A percentile compares a stretch with the other conserved stretches of the same genome.
phyloP scores from a whole-genome alignment of 176 grass and related monocot genomes.

The Rhipidocladum racemiflorum region DNA sequence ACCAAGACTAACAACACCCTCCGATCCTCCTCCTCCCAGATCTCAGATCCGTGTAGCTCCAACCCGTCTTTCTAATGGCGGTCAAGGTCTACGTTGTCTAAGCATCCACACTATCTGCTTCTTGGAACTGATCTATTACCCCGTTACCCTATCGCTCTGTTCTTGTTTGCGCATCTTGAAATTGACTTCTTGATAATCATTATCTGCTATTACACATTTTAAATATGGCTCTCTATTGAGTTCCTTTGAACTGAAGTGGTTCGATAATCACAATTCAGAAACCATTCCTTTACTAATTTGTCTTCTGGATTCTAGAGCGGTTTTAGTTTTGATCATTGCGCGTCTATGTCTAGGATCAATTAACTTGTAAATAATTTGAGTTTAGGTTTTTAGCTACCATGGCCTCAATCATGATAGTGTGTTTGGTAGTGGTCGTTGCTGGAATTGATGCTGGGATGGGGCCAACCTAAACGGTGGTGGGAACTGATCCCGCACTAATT shows the following conservation, averaged over 20 bases:
- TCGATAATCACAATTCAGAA: not conserved
- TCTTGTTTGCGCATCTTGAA: not conserved
- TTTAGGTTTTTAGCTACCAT: not conserved
- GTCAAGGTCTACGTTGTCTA: conserved; percentile 66
- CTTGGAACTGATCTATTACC: not conserved
- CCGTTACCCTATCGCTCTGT: not conserved
- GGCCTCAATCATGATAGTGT: not conserved
- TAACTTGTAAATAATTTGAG: not conserved
- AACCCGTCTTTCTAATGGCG: conserved; percentile 32
- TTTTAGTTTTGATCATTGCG: not conserved
- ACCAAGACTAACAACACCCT: not conserved
- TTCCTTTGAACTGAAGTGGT: not conserved
- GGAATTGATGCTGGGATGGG: not conserved
- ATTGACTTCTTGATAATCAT: not conserved
- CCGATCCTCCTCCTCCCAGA: conserved; percentile 7
- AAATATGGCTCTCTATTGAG: not conserved
- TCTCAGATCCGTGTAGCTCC: conserved; percentile 50
- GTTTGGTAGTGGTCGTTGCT: not conserved
- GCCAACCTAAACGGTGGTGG: not conserved
- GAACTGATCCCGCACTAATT: not conserved
- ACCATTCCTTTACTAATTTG: not conserved
- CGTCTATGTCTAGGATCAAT: conserved; percentile 10
- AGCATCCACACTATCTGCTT: not conserved
- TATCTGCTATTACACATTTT: not conserved
- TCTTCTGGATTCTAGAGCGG: not conserved